Base-by-base conservation (phyloP, 192 early-diverging fungal genomes). In the Piromyces sp. region DNA sequence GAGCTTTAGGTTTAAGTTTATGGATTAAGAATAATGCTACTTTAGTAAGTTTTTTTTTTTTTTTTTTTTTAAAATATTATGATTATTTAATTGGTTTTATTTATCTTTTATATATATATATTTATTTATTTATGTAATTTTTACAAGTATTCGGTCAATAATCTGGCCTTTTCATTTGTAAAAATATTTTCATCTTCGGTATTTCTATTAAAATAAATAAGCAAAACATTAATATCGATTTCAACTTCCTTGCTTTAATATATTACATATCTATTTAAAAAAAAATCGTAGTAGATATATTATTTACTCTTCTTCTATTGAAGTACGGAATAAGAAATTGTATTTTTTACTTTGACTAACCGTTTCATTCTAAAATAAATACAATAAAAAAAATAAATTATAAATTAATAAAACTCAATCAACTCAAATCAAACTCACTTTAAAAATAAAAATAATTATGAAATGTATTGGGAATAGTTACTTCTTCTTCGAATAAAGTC, bases 11-110 rank as follows among this genome's bases (percentile, higher is more conserved):
- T 30, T 85, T 96, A 38, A 94, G 93, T 81, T 88, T 93, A 30
- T 98, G 96, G 97, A 87, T 98, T 78, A 88, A 89, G 26, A 94
- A 94, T 81, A 87, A 87, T 78, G 93, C 91, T 30, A 88, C 87
- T 11, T 85, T 97, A 84, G 93, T 93, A 90, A 79, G 86, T 80
- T n/a, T 33, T 33, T 30, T 13, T 29, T 6, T 33, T 33, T 33
- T n/a, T n/a, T n/a, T n/a, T n/a, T n/a, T n/a, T n/a, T n/a, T n/a
- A n/a, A n/a, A n/a, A n/a, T n/a, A n/a, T n/a, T n/a, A n/a, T n/a
- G n/a, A n/a, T n/a, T n/a, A n/a, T n/a, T n/a, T n/a, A n/a, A n/a
- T n/a, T n/a, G n/a, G n/a, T n/a, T n/a, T n/a, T n/a, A n/a, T n/a
- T n/a, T n/a, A n/a, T n/a, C n/a, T n/a, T n/a, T n/a, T n/a, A n/a